Evolutionary conservation across 345 rosid genomes (phyloP).

Genomic region (Rubroshorea leprosula): DNA sequence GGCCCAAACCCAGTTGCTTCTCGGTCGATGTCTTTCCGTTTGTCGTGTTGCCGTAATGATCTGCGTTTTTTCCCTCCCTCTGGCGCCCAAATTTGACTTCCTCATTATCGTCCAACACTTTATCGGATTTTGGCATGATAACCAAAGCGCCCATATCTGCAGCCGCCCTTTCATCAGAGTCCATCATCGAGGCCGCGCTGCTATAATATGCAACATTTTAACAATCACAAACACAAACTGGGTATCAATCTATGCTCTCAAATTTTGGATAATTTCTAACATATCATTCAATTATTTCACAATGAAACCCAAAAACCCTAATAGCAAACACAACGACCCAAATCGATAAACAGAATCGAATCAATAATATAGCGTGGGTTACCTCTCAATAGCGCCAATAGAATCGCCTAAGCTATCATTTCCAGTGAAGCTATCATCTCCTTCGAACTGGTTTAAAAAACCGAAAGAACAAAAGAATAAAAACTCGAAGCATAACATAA

Average conservation of each 20-base stretch:
- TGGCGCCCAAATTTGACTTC: constrained; percentile 9
- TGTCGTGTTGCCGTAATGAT: constrained; percentile 21
- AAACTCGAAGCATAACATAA: constrained; percentile 12
- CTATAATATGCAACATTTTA: constrained; percentile 7
- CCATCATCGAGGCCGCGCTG: constrained; percentile 47
- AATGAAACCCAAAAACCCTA: constrained; percentile 40
- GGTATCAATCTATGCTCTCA: constrained; percentile 12
- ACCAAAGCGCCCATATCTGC: constrained; percentile 29
- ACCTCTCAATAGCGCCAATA: constrained; percentile 60
- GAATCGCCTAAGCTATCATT: constrained; percentile 69
- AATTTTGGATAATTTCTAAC: constrained; percentile 24
- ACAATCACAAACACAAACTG: constrained; percentile 22
- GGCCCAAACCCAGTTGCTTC: constrained; percentile 12
- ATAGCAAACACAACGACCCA: constrained; percentile 18
- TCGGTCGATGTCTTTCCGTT: background rate
- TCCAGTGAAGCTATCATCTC: constrained; percentile 50
- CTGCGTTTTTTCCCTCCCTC: too few relatives aligned
- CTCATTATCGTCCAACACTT: constrained; percentile 18
- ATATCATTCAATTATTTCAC: constrained; percentile 14
- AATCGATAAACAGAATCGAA: constrained; percentile 23
- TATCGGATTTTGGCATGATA: constrained; percentile 4
- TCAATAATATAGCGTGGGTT: constrained; percentile 19
- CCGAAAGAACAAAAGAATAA: constrained; percentile 7
- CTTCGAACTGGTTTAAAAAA: constrained; percentile 33
- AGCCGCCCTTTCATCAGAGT: constrained; percentile 21